A percentile compares a stretch with the other conserved stretches of the same genome.
phyloP scores from a whole-genome alignment of 2,329 filamentous ascomycete species.

The Ophiostoma himal-ulmi region DNA sequence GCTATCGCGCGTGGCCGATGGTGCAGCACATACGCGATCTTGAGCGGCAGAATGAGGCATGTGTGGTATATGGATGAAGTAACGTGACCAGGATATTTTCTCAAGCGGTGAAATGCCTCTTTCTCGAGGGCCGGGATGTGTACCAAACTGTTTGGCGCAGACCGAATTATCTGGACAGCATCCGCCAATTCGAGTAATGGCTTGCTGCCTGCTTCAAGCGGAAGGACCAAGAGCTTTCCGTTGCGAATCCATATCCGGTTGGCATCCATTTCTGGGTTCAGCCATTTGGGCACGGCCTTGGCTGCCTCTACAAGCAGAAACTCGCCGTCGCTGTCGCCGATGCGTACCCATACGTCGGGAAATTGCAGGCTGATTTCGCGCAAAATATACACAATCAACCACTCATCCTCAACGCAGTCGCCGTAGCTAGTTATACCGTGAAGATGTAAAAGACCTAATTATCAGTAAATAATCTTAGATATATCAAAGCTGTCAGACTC shows the following conservation, averaged over 20 bases:
- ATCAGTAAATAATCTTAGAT: not conserved
- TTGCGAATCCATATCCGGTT: conserved; percentile 86
- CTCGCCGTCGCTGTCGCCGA: conserved; percentile 86
- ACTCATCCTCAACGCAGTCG: conserved; percentile 94
- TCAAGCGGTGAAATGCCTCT: conserved; percentile 84
- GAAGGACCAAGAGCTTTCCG: conserved; percentile 38
- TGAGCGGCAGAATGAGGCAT: conserved; percentile 68
- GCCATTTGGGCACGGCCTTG: conserved; percentile 77
- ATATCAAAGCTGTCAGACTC: conserved; percentile 26
- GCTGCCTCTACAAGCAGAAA: conserved; percentile 94
- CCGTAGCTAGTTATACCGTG: conserved; percentile 79
- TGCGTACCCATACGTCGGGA: conserved; percentile 70
- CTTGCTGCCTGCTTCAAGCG: not conserved
- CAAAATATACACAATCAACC: conserved; percentile 88
- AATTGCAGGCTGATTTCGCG: conserved; percentile 71
- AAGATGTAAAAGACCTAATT: conserved; percentile 53
- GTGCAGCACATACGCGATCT: conserved; percentile 73
- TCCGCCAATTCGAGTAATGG: conserved; percentile 55
- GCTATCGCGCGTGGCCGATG: conserved; percentile 69
- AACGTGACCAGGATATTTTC: conserved; percentile 76
- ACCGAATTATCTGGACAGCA: conserved; percentile 56
- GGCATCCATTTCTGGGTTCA: conserved; percentile 82
- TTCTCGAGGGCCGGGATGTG: conserved; percentile 71
- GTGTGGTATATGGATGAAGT: conserved; percentile 69
- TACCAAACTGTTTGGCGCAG: conserved; percentile 53